Evolutionary conservation across 129 eudicot species (phyloP).

Genomic region (Escallonia herrerae): DNA sequence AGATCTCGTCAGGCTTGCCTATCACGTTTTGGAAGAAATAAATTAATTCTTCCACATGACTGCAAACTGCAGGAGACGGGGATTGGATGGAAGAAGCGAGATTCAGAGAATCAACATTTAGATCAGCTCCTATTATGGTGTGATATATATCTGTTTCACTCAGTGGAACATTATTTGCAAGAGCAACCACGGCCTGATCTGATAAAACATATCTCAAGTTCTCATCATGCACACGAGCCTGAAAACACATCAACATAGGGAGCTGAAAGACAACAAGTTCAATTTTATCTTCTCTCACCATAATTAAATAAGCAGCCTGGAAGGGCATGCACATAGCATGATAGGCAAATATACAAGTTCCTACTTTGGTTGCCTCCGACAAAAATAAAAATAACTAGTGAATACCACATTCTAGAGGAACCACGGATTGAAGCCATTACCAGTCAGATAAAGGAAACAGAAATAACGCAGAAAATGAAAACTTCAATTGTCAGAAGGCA

Average conservation of each 20-base stretch:
- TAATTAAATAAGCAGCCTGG: neutral
- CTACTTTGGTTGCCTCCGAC: too few relatives aligned
- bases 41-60: slow-evolving; percentile 57
- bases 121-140: slow-evolving; percentile 56
- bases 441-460: too few relatives aligned
- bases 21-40: slow-evolving; percentile 36
- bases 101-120: slow-evolving; percentile 30
- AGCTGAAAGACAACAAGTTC: neutral
- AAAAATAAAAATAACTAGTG: too few relatives aligned
- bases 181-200: slow-evolving; percentile 66
- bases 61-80: slow-evolving; percentile 59
- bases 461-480: too few relatives aligned
- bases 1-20: slow-evolving; percentile 36
- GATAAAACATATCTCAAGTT: slow-evolving; percentile 87
- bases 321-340: too few relatives aligned
- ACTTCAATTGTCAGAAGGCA: too few relatives aligned
- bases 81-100: slow-evolving; percentile 25
- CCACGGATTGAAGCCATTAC: too few relatives aligned
- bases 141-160: slow-evolving; percentile 39
- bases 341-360: too few relatives aligned
- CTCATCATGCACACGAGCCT: slow-evolving; percentile 99
- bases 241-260: slow-evolving; percentile 17
- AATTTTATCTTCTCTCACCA: neutral
- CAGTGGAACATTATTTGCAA: slow-evolving; percentile 54
- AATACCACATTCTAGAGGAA: too few relatives aligned